Percentiles rank a stretch among this genome's conserved stretches.
Conservation (phyloP, 2,329 filamentous ascomycete genomes). For the Penicillium polonicum region DNA sequence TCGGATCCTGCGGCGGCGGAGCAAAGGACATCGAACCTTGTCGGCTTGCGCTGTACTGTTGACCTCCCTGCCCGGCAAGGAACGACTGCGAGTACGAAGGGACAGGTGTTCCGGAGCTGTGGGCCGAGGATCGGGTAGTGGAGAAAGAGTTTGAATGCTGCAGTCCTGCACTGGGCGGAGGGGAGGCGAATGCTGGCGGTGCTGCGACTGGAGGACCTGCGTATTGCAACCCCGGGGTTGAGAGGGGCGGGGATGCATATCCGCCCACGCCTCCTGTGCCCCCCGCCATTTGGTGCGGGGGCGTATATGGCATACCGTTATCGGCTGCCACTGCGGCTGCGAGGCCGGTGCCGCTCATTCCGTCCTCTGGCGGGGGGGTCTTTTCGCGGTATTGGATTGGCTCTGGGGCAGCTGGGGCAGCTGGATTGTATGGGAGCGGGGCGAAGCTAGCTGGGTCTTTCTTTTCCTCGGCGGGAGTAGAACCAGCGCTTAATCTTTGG, state of each 20-base stretch:
- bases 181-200: constrained; percentile 33
- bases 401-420: constrained; percentile 64
- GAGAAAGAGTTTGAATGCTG: constrained; percentile 28
- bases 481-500: constrained; percentile 16
- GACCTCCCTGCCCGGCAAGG: constrained; percentile 15
- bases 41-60: constrained; percentile 10
- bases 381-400: constrained; percentile 65
- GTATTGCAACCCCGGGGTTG: constrained; percentile 21
- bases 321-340: constrained; percentile 44
- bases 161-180: constrained; percentile 38
- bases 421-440: constrained; percentile 64
- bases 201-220: constrained; percentile 19
- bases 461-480: constrained; percentile 22
- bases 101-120: constrained; percentile 23
- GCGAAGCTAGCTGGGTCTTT: constrained; percentile 41
- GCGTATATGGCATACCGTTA: constrained; percentile 33
- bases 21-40: constrained; percentile 30
- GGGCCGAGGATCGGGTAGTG: constrained; percentile 23
- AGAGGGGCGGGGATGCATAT: constrained; percentile 25
- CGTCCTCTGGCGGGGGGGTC: constrained; percentile 62
- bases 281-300: constrained; percentile 27
- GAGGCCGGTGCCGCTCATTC: constrained; percentile 48
- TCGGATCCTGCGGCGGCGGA: constrained; percentile 30
- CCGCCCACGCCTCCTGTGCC: constrained; percentile 15
- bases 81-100: constrained; percentile 33